phyloP scores from a whole-genome alignment of 306 rosid species.

The Vigna mungo region DNA sequence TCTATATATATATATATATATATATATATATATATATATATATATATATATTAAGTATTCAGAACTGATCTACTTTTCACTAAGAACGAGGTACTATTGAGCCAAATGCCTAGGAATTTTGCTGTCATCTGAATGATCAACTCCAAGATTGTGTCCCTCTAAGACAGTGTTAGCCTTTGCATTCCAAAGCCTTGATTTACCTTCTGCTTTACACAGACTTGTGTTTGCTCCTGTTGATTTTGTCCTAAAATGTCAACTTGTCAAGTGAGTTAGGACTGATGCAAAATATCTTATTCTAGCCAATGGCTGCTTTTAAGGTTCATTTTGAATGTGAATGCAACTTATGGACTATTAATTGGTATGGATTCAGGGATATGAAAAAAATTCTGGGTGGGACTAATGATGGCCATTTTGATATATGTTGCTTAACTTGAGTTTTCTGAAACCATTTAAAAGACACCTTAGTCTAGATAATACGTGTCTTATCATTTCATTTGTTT shows the following conservation, averaged over 20 bases:
- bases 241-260: neutral
- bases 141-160: neutral
- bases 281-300: neutral
- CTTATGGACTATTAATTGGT: neutral
- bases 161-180: neutral
- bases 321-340: slow-evolving; percentile 26
- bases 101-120: neutral
- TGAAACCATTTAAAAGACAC: too few relatives aligned
- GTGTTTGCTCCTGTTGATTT: neutral
- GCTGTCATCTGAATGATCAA: neutral
- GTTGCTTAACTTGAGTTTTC: neutral
- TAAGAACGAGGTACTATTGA: neutral
- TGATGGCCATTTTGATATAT: neutral
- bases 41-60: too few relatives aligned
- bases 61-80: too few relatives aligned
- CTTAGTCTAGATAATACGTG: neutral
- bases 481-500: neutral
- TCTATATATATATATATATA: too few relatives aligned
- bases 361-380: neutral
- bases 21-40: too few relatives aligned
- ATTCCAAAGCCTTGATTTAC: neutral
- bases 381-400: neutral
- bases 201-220: neutral
- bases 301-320: neutral
- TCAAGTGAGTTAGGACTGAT: neutral